Conservation (phyloP, 345 rosid species). For the Lepidium sativum region DNA sequence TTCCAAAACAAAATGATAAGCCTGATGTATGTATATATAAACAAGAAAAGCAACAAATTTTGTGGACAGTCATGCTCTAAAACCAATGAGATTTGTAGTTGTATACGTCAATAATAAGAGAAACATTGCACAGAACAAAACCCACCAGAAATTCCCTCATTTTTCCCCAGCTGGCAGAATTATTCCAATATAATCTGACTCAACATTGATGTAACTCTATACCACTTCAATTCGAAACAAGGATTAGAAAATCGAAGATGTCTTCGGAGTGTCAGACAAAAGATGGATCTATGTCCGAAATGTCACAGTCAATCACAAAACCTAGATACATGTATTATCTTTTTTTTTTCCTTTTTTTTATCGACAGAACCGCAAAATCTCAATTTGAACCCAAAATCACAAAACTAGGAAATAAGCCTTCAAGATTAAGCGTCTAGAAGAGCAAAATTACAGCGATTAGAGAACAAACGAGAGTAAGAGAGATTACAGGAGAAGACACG, state of each 20-base stretch:
- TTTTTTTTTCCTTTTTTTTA: too few species aligned
- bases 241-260: background rate
- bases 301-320: background rate
- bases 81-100: background rate
- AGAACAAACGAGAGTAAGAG: background rate
- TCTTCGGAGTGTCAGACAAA: background rate
- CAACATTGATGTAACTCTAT: background rate
- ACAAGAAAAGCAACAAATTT: background rate
- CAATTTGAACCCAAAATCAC: background rate
- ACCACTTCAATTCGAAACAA: background rate
- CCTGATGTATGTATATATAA: background rate
- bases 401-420: too few species aligned
- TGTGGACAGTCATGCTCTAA: background rate
- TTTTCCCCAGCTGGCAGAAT: background rate
- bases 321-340: background rate
- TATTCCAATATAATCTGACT: background rate
- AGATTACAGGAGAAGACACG: slow-evolving; percentile 35
- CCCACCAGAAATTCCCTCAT: background rate
- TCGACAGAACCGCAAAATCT: background rate
- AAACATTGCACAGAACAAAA: background rate
- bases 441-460: background rate
- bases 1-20: background rate
- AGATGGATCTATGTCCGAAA: slow-evolving; percentile 18
- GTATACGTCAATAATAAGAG: background rate
- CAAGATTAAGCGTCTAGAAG: background rate